These are phyloP conservation scores for Euphorbia schlechtendalii DNA, from an alignment of 441 rosid genomes.

Conservation along the genomic window DNA sequence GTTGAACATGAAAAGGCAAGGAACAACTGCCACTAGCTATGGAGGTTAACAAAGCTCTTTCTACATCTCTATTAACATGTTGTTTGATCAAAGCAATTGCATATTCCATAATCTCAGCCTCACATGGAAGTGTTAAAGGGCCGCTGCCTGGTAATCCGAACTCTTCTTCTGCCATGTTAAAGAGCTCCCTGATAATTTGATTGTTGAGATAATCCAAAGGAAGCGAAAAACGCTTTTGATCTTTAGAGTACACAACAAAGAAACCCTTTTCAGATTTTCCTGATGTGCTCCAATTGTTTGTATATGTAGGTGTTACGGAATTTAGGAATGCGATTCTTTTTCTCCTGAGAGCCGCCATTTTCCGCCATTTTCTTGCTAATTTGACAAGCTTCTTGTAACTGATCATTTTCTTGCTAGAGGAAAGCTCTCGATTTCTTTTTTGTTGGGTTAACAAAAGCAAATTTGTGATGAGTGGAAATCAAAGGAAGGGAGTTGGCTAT, in stretches of 20 bases:
- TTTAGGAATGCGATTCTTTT: not conserved
- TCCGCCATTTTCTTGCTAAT: too few relatives aligned
- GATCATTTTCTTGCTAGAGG: not conserved
- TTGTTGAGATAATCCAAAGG: constrained; percentile 14
- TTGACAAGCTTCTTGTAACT: constrained; percentile 6
- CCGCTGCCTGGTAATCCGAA: too few relatives aligned
- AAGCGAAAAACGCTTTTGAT: constrained; percentile 7
- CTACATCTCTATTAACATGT: too few relatives aligned
- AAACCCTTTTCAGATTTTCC: constrained; percentile 2
- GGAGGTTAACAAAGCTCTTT: too few relatives aligned
- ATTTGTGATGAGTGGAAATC: too few relatives aligned
- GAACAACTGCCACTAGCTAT: not conserved
- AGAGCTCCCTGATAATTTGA: constrained; percentile 12
- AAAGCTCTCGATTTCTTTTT: not conserved
- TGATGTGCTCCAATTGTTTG: not conserved
- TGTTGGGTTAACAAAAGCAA: too few relatives aligned
- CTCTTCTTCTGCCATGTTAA: too few relatives aligned
- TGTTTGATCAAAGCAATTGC: too few relatives aligned
- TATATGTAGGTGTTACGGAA: not conserved
- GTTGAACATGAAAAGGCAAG: not conserved
- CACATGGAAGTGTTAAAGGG: constrained; percentile 12
- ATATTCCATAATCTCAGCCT: too few relatives aligned
- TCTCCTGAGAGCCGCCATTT: not conserved
- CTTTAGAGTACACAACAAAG: constrained; percentile 9
- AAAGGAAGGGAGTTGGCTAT: too few relatives aligned